Conservation (phyloP, 495 filamentous ascomycete genomes). For the Talaromyces borbonicus region DNA sequence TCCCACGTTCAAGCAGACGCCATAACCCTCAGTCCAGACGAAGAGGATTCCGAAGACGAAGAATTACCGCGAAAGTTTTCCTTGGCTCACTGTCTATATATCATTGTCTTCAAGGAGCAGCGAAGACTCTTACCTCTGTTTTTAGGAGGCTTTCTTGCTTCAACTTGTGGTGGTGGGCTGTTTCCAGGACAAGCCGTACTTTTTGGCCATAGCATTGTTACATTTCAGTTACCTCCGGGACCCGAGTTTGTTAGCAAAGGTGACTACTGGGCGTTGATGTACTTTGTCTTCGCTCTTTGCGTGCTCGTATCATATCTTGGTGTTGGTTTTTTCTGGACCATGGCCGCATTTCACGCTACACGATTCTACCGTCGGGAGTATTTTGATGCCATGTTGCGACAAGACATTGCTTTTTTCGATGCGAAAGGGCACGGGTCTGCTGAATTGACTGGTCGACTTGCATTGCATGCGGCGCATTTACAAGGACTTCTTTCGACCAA, state of each 20-base stretch:
- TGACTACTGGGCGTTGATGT: conserved; percentile 60
- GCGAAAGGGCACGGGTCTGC: conserved; percentile 37
- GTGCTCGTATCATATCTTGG: conserved; percentile 41
- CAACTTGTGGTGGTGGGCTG: conserved; percentile 26
- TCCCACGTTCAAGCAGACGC: no score
- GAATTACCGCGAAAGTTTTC: background rate
- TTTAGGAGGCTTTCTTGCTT: background rate
- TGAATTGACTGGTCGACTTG: conserved; percentile 39
- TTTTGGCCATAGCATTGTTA: conserved; percentile 22
- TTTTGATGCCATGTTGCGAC: conserved; percentile 45
- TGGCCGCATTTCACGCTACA: conserved; percentile 27
- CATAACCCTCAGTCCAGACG: no score
- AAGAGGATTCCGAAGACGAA: no score
- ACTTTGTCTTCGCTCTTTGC: conserved; percentile 46
- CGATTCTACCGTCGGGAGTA: conserved; percentile 48
- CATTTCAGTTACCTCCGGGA: conserved; percentile 26
- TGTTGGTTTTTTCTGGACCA: conserved; percentile 42
- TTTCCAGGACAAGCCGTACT: conserved; percentile 27
- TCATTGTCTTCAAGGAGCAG: background rate
- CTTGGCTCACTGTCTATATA: background rate
- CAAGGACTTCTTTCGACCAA: conserved; percentile 48
- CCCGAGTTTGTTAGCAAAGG: conserved; percentile 20
- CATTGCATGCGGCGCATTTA: conserved; percentile 50
- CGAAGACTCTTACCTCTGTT: background rate
- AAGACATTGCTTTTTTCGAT: conserved; percentile 51